These are phyloP conservation scores for Yarrowia galli DNA, from an alignment of 1,139 yeast species.

Conservation along the genomic window DNA sequence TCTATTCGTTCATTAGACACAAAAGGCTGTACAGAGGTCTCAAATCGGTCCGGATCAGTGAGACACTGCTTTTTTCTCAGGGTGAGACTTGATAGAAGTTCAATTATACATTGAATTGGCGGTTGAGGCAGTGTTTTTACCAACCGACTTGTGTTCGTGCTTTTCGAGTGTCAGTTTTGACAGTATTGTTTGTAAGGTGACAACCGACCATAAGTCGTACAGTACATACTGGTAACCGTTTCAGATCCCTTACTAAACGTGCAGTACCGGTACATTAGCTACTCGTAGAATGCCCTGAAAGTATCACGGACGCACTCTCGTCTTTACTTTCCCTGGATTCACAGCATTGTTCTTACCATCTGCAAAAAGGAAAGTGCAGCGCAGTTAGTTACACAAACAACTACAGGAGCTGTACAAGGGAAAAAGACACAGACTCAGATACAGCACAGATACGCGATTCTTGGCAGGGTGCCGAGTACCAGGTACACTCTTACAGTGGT, in stretches of 20 bases:
- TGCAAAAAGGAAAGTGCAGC: slow-evolving; percentile 11
- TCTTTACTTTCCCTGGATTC: not conserved
- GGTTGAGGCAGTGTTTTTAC: not conserved
- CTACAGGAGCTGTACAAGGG: too few species aligned
- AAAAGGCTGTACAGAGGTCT: not conserved
- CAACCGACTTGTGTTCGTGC: too few species aligned
- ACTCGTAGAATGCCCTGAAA: too few species aligned
- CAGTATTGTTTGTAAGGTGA: too few species aligned
- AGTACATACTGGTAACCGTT: too few species aligned
- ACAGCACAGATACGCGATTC: not conserved
- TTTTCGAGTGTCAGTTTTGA: too few species aligned
- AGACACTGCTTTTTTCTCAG: not conserved
- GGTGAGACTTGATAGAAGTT: slow-evolving; percentile 11
- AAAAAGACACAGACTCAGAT: not conserved
- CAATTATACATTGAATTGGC: not conserved
- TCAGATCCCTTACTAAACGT: too few species aligned
- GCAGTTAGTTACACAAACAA: not conserved
- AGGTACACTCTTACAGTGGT: not conserved
- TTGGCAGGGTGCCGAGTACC: not conserved
- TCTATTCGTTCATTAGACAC: not conserved
- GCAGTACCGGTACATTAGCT: too few species aligned
- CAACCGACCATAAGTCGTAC: too few species aligned
- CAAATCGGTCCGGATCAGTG: not conserved
- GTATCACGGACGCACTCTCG: not conserved
- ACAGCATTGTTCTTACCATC: not conserved